Percentiles rank a stretch among this genome's conserved stretches.
Evolutionary conservation across 2,329 filamentous ascomycete species (phyloP).

Genomic region (Pestalotiopsis sp.): DNA sequence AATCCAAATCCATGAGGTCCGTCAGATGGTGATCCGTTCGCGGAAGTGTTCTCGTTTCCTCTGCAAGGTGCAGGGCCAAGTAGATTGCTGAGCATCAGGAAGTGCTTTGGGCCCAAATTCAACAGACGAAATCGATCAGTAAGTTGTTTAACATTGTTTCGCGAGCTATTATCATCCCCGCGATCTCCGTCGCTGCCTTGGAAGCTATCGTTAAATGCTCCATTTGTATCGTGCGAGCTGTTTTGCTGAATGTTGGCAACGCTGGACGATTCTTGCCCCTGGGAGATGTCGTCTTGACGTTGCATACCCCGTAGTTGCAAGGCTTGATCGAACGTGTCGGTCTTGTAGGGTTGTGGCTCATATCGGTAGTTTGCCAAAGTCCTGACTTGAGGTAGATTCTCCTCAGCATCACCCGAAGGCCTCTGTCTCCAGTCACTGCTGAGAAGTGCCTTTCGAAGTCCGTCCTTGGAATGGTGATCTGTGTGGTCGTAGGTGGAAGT

Average conservation of each 20-base stretch:
- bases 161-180: not conserved
- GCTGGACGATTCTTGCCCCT: not conserved
- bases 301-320: not conserved
- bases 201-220: not conserved
- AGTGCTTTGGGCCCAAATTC: not conserved
- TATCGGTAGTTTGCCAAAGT: constrained; percentile 16
- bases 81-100: not conserved
- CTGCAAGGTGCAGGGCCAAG: not conserved
- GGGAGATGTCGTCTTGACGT: not conserved
- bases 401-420: not conserved
- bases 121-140: not conserved
- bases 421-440: constrained; percentile 14
- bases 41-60: not conserved
- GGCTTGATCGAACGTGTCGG: constrained; percentile 9
- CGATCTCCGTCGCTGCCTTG: not conserved
- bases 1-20: not conserved
- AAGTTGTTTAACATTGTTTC: not conserved
- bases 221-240: not conserved
- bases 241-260: not conserved
- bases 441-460: constrained; percentile 11
- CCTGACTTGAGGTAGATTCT: not conserved
- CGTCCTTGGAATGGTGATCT: not conserved
- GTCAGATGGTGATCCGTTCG: not conserved
- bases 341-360: constrained; percentile 8
- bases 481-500: not conserved